A percentile compares a stretch with the other conserved stretches of the same genome.
Conservation (phyloP, 1,284 basidiomycete species). For the Moniliella sp. region DNA sequence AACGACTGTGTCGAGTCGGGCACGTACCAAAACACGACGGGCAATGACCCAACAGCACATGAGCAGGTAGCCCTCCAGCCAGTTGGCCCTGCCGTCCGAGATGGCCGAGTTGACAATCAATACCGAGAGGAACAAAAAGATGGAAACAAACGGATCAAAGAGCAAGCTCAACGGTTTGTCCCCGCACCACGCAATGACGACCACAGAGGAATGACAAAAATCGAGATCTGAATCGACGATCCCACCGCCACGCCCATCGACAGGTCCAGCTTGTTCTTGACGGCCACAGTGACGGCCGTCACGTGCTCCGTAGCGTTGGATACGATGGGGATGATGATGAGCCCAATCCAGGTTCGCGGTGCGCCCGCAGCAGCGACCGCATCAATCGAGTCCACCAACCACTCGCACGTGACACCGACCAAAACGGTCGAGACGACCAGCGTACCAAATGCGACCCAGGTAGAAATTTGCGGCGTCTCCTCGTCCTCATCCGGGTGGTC, state of each 20-base stretch:
- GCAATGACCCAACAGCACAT: too few species aligned
- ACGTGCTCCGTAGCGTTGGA: slow-evolving; percentile 19
- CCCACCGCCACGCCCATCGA: slow-evolving; percentile 19
- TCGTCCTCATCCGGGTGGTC: slow-evolving; percentile 12
- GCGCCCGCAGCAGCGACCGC: slow-evolving; percentile 10
- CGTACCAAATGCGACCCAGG: slow-evolving; percentile 8
- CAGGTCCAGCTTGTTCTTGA: slow-evolving; percentile 24
- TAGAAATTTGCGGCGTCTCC: slow-evolving; percentile 16
- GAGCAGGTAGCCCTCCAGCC: too few species aligned
- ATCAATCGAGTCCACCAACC: slow-evolving; percentile 18
- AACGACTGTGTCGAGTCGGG: too few species aligned
- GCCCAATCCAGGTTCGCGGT: slow-evolving; percentile 16
- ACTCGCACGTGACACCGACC: slow-evolving; percentile 22
- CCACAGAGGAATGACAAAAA: slow-evolving; percentile 20
- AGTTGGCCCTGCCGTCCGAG: slow-evolving; percentile 16
- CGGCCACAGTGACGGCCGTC: slow-evolving; percentile 17
- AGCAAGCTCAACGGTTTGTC: slow-evolving; percentile 16
- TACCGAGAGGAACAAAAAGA: slow-evolving; percentile 16
- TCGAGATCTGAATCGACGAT: slow-evolving; percentile 20
- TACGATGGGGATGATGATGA: slow-evolving; percentile 18
- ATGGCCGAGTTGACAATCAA: slow-evolving; percentile 20
- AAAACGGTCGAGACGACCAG: slow-evolving; percentile 13
- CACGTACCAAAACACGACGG: too few species aligned
- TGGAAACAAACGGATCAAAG: slow-evolving; percentile 21
- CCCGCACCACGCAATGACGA: slow-evolving; percentile 20